Conservation (phyloP, 2,329 filamentous ascomycete species). For the Colletotrichum filicis region DNA sequence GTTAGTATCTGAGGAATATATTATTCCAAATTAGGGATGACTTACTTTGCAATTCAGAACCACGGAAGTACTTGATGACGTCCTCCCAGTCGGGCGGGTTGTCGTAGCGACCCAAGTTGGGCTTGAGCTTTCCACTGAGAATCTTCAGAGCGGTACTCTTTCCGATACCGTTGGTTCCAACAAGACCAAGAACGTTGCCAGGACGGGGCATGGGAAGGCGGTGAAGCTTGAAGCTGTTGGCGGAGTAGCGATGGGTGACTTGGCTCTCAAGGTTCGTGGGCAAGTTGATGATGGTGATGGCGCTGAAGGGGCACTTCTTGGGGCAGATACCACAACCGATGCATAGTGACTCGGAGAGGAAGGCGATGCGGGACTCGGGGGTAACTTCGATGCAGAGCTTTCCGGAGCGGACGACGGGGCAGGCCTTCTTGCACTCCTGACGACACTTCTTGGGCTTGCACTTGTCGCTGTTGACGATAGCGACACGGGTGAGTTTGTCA, state of each 20-base stretch:
- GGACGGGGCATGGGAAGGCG: conserved; percentile 95
- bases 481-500: conserved; percentile 97
- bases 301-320: conserved; percentile 98
- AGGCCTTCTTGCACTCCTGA: conserved; percentile 99
- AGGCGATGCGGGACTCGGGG: conserved; percentile 90
- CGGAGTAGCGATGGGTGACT: conserved; percentile 97
- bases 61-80: conserved; percentile 97
- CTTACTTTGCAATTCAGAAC: conserved; percentile 95
- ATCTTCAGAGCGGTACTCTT: conserved; percentile 99
- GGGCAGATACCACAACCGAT: conserved; percentile 99
- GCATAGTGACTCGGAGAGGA: conserved; percentile 95
- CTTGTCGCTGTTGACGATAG: conserved; percentile 99
- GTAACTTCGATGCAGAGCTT: conserved; percentile 97
- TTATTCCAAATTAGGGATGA: conserved; percentile 19
- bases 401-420: conserved; percentile 95
- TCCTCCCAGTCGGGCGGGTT: conserved; percentile 99
- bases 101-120: conserved; percentile 93
- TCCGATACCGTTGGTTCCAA: conserved; percentile 99
- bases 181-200: conserved; percentile 93
- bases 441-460: conserved; percentile 82
- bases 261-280: conserved; percentile 98
- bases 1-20: not conserved
- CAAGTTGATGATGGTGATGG: conserved; percentile 99
- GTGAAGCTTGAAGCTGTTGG: conserved; percentile 99
- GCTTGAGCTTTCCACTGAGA: conserved; percentile 97